Conservation (phyloP, 805 yeast genomes). For the Candida insectorum region DNA sequence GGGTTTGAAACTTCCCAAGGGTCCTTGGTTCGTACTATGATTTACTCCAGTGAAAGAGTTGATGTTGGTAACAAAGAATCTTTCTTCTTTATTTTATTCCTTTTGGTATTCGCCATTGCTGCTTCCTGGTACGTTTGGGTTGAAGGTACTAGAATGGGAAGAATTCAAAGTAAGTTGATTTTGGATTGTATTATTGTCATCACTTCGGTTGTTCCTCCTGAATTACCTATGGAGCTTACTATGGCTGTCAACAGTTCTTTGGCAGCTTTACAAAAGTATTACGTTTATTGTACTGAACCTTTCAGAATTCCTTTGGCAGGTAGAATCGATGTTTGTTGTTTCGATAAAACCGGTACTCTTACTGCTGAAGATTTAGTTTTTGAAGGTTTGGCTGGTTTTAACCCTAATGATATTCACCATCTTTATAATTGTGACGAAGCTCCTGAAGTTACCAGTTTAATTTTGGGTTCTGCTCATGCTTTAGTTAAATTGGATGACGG, state of each 20-base stretch:
- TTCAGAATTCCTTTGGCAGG: conserved; percentile 98
- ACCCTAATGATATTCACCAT: conserved; percentile 47
- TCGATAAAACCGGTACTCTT: conserved; percentile 96
- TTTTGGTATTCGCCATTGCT: conserved; percentile 86
- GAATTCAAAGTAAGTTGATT: conserved; percentile 88
- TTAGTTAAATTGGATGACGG: conserved; percentile 93
- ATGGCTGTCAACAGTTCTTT: conserved; percentile 95
- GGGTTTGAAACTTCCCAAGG: conserved; percentile 99
- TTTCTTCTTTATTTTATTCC: conserved; percentile 83
- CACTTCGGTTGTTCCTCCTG: conserved; percentile 98
- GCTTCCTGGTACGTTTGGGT: conserved; percentile 99
- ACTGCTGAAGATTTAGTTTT: conserved; percentile 96
- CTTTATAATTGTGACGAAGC: conserved; percentile 58
- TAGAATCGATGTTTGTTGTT: conserved; percentile 96
- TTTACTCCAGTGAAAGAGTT: conserved; percentile 92
- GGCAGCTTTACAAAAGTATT: conserved; percentile 81
- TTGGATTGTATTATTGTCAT: conserved; percentile 93
- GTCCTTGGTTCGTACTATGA: conserved; percentile 94
- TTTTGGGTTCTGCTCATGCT: conserved; percentile 95
- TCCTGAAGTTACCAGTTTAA: conserved; percentile 64
- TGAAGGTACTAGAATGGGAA: conserved; percentile 94
- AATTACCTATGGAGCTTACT: conserved; percentile 97
- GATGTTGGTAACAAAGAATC: conserved; percentile 96
- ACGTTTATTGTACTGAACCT: conserved; percentile 96
- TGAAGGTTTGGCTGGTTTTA: conserved; percentile 91